A percentile compares a stretch with the other conserved stretches of the same genome.
These are phyloP conservation scores for Aspergillus fumigatiaffinis DNA, from an alignment of 2,329 filamentous ascomycete species.

Conservation along the genomic window DNA sequence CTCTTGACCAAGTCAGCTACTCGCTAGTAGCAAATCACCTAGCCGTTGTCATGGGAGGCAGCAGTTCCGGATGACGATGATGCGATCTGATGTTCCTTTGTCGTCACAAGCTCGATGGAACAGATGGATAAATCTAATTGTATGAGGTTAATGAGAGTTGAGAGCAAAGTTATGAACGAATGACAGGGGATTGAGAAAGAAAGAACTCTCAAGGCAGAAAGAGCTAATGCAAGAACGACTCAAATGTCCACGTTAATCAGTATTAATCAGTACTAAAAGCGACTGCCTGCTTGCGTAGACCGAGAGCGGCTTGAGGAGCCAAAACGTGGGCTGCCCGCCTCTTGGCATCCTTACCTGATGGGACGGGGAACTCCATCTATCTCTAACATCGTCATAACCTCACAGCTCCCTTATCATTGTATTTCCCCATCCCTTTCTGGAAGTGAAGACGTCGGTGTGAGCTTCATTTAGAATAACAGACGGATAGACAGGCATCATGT, in stretches of 20 bases:
- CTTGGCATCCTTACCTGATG: neutral
- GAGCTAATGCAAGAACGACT: neutral
- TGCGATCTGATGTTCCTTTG: constrained; percentile 8
- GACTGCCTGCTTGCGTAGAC: neutral
- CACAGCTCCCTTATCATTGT: neutral
- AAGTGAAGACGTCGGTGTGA: neutral
- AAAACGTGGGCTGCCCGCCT: neutral
- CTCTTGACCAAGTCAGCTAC: neutral
- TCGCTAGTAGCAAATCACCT: constrained; percentile 9
- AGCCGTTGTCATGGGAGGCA: constrained; percentile 11
- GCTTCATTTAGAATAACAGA: constrained; percentile 3
- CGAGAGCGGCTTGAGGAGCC: neutral
- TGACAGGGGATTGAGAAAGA: constrained; percentile 4
- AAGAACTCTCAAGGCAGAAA: neutral
- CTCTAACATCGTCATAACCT: neutral
- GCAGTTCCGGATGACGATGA: neutral
- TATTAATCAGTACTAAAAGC: too few species aligned
- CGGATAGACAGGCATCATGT: constrained; percentile 7
- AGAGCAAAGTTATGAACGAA: constrained; percentile 4
- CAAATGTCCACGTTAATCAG: neutral
- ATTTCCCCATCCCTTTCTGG: neutral
- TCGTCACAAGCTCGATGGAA: constrained; percentile 4
- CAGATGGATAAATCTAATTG: neutral
- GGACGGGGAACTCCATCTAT: constrained; percentile 1
- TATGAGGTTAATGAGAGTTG: neutral